Base-by-base conservation (phyloP, 2,329 filamentous ascomycete genomes). In the Monilinia laxa region DNA sequence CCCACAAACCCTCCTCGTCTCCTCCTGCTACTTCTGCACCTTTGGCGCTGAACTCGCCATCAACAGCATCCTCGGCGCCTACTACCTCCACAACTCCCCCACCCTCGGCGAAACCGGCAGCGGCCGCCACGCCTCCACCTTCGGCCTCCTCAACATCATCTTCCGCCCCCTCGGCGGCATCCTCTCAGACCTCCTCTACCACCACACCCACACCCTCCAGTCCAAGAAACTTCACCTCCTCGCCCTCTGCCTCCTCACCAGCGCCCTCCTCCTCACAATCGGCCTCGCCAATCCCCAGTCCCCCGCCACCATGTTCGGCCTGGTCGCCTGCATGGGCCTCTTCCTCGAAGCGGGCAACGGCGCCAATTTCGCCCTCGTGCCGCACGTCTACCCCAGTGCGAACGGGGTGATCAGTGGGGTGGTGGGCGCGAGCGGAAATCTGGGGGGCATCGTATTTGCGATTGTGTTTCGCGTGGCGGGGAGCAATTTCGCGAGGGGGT, bases 281-380 rank as follows among this genome's bases (percentile, higher is more conserved):
- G 88, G 88, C 4, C 73, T 86, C n/a, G 75, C 83, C 0, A 80
- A 95, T 76, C 84, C 90, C 0, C 83, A 87, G 35, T 75, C 83
- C 31, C 77, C 88, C 58, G 78, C 83, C 9, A 87, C 85, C 3
- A 88, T 96, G 83, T 87, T 95, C 66, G 91, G 90, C 1, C 85
- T 97, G 7, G 80, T 96, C 11, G 88, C 89, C 1, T 84, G 91
- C 12, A 84, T 93, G 80, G 91, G 90, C 0, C 83, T 96, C 76
- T 96, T 96, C 80, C 79, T 93, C 54, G 92, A 96, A 77, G 91
- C 90, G 2, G 88, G 88, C 53, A 97, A 97, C 75, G 93, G 93
- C 0, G 88, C 91, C 52, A 95, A 91, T 79, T 97, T 95, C 78
- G 87, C 91, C 0, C 83, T 97, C 7, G 89, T 97, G 31, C 92